These are phyloP conservation scores for Pinus tabuliformis DNA, from an alignment of 75 land plant genomes.

Conservation along the genomic window DNA sequence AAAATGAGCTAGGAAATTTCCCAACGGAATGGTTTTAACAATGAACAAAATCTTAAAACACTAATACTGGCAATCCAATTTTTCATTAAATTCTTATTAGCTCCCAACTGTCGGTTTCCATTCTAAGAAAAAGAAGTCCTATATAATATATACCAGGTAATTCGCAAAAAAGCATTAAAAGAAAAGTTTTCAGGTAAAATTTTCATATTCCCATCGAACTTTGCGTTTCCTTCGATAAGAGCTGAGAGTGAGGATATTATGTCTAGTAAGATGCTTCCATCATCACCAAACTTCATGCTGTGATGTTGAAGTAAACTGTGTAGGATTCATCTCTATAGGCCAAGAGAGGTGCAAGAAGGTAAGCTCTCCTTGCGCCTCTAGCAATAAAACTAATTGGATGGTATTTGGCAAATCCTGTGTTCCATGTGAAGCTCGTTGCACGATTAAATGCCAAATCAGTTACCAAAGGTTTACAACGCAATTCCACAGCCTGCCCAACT, in stretches of 20 bases:
- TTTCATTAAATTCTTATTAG: no score
- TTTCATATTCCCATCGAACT: no score
- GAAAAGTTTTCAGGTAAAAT: no score
- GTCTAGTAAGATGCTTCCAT: not conserved
- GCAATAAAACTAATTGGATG: slow-evolving; percentile 85
- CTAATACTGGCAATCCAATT: no score
- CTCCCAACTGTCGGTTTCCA: no score
- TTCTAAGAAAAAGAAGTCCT: no score
- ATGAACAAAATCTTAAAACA: no score
- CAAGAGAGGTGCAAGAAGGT: slow-evolving; percentile 58
- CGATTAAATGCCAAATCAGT: slow-evolving; percentile 24
- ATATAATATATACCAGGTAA: no score
- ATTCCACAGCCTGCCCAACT: slow-evolving; percentile 10
- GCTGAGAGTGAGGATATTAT: not conserved
- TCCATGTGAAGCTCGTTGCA: slow-evolving; percentile 50
- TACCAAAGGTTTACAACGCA: slow-evolving; percentile 24
- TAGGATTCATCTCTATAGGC: slow-evolving; percentile 77
- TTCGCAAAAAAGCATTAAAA: no score
- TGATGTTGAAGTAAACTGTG: slow-evolving; percentile 76
- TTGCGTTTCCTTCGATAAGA: no score
- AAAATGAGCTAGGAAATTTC: no score
- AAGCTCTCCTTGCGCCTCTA: slow-evolving; percentile 49
- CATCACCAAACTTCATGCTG: slow-evolving; percentile 1
- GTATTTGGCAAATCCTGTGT: slow-evolving; percentile 51
- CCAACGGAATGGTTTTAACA: no score